These are phyloP conservation scores for Sisymbrium irio DNA, from an alignment of 345 rosid genomes.

Conservation along the genomic window DNA sequence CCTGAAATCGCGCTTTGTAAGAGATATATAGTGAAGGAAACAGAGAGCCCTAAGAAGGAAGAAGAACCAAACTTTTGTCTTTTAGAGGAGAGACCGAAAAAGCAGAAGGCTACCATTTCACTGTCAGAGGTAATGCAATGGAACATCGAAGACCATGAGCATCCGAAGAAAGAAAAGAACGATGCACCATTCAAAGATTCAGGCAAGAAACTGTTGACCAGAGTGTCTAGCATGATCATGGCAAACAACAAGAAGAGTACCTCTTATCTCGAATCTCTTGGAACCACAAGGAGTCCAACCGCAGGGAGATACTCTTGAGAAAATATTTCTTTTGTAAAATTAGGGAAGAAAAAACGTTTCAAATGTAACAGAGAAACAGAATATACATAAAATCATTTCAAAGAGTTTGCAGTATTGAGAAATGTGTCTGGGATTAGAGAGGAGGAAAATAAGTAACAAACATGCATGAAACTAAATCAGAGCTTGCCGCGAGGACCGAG, in stretches of 20 bases:
- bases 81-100: constrained; percentile 28
- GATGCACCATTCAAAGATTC: constrained; percentile 31
- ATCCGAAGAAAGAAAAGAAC: constrained; percentile 24
- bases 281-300: constrained; percentile 64
- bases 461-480: constrained; percentile 33
- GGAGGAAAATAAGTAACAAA: constrained; percentile 1
- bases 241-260: constrained; percentile 46
- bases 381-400: constrained; percentile 25
- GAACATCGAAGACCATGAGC: constrained; percentile 26
- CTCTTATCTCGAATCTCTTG: constrained; percentile 60
- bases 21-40: constrained; percentile 28
- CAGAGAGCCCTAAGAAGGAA: constrained; percentile 20
- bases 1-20: constrained; percentile 42
- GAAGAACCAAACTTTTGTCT: constrained; percentile 20
- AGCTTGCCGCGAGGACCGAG: constrained; percentile 90
- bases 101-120: constrained; percentile 21
- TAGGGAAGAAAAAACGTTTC: background rate
- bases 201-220: constrained; percentile 42
- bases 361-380: constrained; percentile 31
- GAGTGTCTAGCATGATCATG: constrained; percentile 36
- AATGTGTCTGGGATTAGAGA: constrained; percentile 17
- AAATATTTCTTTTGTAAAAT: background rate
- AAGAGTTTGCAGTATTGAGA: constrained; percentile 11
- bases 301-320: constrained; percentile 29
- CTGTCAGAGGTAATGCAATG: constrained; percentile 75